Base-by-base conservation (phyloP, 108 stramenopile genomes). In the Pseudonitzschia multistriata region DNA sequence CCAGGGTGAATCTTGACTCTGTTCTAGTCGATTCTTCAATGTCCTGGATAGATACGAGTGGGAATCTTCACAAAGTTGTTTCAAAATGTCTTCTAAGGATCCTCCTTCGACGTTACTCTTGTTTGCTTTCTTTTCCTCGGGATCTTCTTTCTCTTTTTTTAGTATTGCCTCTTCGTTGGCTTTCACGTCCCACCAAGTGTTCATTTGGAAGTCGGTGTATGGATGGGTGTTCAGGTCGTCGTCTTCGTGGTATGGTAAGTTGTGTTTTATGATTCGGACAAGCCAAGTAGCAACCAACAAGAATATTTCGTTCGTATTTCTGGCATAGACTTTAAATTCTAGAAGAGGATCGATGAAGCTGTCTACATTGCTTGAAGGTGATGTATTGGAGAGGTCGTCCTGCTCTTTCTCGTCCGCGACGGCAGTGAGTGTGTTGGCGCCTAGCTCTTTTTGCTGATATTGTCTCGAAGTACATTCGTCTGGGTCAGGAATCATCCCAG, bases 121-220 rank as follows among this genome's bases (percentile, higher is more conserved):
- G 42, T 45, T 13, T 17, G 13, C 3, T 10, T 45, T 3, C n/a
- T 70, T 13, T 37, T 37, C 37, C 14, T 8, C 48, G 19, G 73
- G 66, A 35, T 77, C 55, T 14, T 50, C 40, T 15, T 42, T 14
- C n/a, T 37, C 17, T n/a, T 17, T 15, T n/a, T 39, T 31, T n/a
- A 62, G 14, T 4, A 28, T 15, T 15, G 29, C 59, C 10, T 66
- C 35, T 34, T 72, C 65, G 19, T 65, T 19, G 0, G 81, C 68
- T 55, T 67, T 79, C 0, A 88, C 83, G 2, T 84, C 80, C 86
- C 83, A 84, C 86, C 86, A 88, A 13, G 83, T 75, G 14, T 74
- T 74, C 81, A 85, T 74, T 15, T 42, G 63, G 61, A 88, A 88
- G 71, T 88, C 83, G 5, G 56, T 47, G 29, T 77, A 82, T 0